Evolutionary conservation across 164 flowering plant species (phyloP).

Genomic region (Annona squamosa): DNA sequence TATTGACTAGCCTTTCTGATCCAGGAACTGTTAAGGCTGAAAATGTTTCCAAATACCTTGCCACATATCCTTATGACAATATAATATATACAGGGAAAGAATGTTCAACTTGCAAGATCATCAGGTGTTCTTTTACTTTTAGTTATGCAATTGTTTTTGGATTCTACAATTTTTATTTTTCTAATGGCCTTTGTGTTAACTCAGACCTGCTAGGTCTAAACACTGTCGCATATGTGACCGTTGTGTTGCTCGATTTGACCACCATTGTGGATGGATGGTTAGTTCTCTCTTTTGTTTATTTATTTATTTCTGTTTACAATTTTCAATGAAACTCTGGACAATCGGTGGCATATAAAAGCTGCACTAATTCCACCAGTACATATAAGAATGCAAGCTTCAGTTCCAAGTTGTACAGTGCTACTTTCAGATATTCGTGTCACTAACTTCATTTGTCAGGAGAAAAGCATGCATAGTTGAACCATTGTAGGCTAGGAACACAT

Average conservation of each 20-base stretch:
- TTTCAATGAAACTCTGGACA: neutral
- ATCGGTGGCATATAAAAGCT: neutral
- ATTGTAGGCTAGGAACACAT: too few species aligned
- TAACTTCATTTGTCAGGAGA: neutral
- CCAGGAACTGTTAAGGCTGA: slow-evolving; percentile 79
- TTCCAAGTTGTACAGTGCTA: neutral
- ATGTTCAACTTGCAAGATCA: slow-evolving; percentile 84
- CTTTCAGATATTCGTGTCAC: neutral
- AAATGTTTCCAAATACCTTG: slow-evolving; percentile 65
- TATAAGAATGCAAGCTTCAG: neutral
- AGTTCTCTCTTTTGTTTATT: slow-evolving; percentile 14
- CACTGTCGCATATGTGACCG: slow-evolving; percentile 93
- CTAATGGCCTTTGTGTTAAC: slow-evolving; percentile 18
- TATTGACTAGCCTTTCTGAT: slow-evolving; percentile 94
- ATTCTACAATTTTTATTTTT: neutral
- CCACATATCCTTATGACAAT: slow-evolving; percentile 83
- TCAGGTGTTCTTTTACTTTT: slow-evolving; percentile 36
- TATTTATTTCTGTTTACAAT: slow-evolving; percentile 1
- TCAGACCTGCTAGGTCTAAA: slow-evolving; percentile 96
- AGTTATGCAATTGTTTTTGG: slow-evolving; percentile 2
- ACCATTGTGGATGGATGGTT: slow-evolving; percentile 99
- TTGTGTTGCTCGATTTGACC: slow-evolving; percentile 96
- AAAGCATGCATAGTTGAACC: neutral
- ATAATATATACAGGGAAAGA: slow-evolving; percentile 67
- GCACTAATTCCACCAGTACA: neutral